A percentile compares a stretch with the other conserved stretches of the same genome.
Conservation (phyloP, 305 asterid genomes). For the Salvia sclarea region DNA sequence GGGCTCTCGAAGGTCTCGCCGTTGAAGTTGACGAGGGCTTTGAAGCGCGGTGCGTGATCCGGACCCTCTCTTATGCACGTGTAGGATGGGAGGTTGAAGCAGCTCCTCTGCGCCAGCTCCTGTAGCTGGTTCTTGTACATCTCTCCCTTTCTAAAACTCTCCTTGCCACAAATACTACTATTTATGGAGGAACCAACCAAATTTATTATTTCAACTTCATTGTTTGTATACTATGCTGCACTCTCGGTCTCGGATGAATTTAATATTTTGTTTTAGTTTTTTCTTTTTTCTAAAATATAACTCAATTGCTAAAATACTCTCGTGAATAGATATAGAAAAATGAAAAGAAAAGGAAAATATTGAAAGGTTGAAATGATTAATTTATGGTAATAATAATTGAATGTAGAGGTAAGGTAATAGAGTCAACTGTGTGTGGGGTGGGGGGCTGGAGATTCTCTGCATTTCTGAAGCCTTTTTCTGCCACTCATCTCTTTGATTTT, state of each 20-base stretch:
- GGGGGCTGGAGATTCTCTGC: conserved; percentile 37
- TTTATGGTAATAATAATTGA: background rate
- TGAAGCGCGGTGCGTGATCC: conserved; percentile 48
- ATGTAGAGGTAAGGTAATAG: background rate
- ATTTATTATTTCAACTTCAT: no score
- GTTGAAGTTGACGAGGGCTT: conserved; percentile 41
- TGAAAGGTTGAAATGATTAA: background rate
- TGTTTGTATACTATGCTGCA: no score
- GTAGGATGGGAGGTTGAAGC: conserved; percentile 43
- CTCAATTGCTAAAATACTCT: no score
- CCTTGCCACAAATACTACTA: no score
- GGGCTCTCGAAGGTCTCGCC: conserved; percentile 43
- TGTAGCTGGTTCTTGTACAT: conserved; percentile 45
- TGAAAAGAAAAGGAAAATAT: background rate
- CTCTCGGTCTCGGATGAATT: no score
- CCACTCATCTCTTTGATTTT: conserved; percentile 25
- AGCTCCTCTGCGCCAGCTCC: conserved; percentile 49
- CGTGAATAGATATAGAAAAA: no score
- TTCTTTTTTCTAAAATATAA: no score
- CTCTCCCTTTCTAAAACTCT: conserved; percentile 10
- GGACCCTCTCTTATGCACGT: conserved; percentile 44
- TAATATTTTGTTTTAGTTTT: no score
- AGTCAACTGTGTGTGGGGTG: conserved; percentile 22
- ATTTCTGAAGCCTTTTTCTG: background rate
- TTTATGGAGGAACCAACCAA: no score